Conservation (phyloP, 352 stramenopile genomes). For the Saprolegnia diclina region DNA sequence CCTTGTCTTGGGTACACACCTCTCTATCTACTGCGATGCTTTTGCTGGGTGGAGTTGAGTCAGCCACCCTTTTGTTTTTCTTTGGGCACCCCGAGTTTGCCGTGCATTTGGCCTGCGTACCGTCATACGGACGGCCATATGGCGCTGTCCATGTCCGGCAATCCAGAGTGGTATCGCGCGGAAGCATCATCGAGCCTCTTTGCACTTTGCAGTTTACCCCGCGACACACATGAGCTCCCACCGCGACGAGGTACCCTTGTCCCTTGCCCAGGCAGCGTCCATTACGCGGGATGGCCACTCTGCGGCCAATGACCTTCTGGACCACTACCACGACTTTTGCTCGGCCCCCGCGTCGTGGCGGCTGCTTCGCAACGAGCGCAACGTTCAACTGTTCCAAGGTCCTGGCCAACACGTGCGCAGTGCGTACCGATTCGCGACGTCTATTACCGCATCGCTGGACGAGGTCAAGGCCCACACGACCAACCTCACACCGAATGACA, state of each 20-base stretch:
- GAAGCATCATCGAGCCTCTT: too few species aligned
- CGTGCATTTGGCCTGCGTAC: too few species aligned
- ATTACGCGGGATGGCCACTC: not conserved
- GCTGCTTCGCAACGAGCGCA: not conserved
- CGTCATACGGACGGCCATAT: too few species aligned
- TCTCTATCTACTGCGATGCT: too few species aligned
- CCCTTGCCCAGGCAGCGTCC: not conserved
- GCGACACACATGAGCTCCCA: not conserved
- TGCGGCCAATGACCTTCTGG: not conserved
- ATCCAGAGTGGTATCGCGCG: too few species aligned
- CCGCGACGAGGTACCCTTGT: not conserved
- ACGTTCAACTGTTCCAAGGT: not conserved
- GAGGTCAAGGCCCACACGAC: constrained; percentile 6
- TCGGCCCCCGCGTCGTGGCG: not conserved
- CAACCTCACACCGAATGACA: not conserved
- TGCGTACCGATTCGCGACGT: not conserved
- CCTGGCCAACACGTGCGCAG: not conserved
- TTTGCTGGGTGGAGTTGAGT: too few species aligned
- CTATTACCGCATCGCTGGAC: not conserved
- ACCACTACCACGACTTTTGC: not conserved
- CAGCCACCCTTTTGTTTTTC: too few species aligned
- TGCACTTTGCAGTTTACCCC: too few species aligned
- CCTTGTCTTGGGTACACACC: too few species aligned
- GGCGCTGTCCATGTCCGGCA: too few species aligned
- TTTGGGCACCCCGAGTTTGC: too few species aligned